phyloP scores from a whole-genome alignment of 495 filamentous ascomycete genomes.

The Aspergillus sclerotiicarbonarius region DNA sequence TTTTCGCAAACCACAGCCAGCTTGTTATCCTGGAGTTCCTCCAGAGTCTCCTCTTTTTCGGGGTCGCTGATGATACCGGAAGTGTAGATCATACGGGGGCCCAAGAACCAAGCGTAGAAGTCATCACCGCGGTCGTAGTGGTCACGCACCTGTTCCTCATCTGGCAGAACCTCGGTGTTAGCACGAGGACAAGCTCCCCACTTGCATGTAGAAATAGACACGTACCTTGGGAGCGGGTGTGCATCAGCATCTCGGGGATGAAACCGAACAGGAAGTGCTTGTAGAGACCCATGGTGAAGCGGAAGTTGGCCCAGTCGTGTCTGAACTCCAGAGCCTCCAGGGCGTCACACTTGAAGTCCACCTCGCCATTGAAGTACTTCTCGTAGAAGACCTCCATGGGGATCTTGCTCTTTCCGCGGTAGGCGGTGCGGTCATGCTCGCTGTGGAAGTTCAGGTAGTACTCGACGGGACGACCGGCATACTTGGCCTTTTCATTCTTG shows the following conservation, averaged over 20 bases:
- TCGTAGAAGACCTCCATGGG: conserved; percentile 67
- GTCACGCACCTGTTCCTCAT: conserved; percentile 73
- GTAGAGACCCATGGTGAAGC: conserved; percentile 63
- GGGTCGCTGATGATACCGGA: conserved; percentile 68
- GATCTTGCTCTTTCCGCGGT: conserved; percentile 60
- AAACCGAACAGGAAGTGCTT: conserved; percentile 68
- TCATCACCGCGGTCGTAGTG: conserved; percentile 75
- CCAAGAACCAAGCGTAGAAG: conserved; percentile 74
- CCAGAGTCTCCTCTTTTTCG: conserved; percentile 62
- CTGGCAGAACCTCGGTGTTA: conserved; percentile 34
- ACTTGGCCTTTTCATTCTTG: conserved; percentile 61
- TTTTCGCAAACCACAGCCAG: conserved; percentile 70
- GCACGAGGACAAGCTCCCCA: neutral
- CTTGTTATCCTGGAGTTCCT: conserved; percentile 72
- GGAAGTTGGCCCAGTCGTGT: conserved; percentile 69
- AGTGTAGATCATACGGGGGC: conserved; percentile 73
- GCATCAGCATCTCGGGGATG: conserved; percentile 66
- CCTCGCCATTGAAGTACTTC: conserved; percentile 62
- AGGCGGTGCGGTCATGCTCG: conserved; percentile 54
- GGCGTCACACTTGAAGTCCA: conserved; percentile 63
- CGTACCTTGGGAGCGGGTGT: conserved; percentile 66
- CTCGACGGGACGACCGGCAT: conserved; percentile 60
- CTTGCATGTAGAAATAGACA: neutral
- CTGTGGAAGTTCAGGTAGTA: conserved; percentile 63
- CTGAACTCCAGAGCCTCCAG: conserved; percentile 62